Evolutionary conservation across 495 filamentous ascomycete genomes (phyloP), one percentile per base, ranked within the genome.

Genomic region (Lichenothelia convexa): DNA sequence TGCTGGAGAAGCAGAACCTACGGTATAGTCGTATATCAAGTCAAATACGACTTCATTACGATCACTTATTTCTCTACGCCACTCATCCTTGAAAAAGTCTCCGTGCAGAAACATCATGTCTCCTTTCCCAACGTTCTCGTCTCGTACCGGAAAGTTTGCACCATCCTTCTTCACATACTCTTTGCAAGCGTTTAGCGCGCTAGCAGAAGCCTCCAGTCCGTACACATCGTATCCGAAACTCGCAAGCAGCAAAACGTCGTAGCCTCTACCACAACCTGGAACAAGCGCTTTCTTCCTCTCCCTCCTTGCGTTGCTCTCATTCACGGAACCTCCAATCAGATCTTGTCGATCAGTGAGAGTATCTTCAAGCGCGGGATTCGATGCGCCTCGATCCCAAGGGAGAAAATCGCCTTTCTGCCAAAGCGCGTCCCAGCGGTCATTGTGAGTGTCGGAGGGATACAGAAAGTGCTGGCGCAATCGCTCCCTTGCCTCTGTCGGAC

Each of bases 21-120:
- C 80, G 19, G 79, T 84, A 50, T 86, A 85, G 53, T 89, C 82
- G 59, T 83, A 89, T 26, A 87, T 71, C 18, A 89, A 48, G 58
- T 91, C 80, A 57, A 84, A 85, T 21, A 45, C 50, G 9, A 54
- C 61, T 40, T 63, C 61, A 12, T 57, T 55, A n/a, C 55, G 43
- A 3, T 64, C 50, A 15, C 62, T 55, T 21, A 59, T 43, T 12
- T 51, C 45, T 29, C 61, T 42, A 39, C 64, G 39, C 67, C 76
- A 84, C 9, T 61, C 67, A 43, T 75, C 62, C 34, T 59, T 57
- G 41, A 87, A 91, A 55, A 86, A 91, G 47, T 87, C 75, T 5
- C 73, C 80, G 12, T 55, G 38, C 5, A 84, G 41, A 57, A 74
- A 81, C 18, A 56, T 67, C 18, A 70, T 61, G 1, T 42, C 58